phyloP scores from a whole-genome alignment of 495 filamentous ascomycete species.

The Penicillium cinerascens region DNA sequence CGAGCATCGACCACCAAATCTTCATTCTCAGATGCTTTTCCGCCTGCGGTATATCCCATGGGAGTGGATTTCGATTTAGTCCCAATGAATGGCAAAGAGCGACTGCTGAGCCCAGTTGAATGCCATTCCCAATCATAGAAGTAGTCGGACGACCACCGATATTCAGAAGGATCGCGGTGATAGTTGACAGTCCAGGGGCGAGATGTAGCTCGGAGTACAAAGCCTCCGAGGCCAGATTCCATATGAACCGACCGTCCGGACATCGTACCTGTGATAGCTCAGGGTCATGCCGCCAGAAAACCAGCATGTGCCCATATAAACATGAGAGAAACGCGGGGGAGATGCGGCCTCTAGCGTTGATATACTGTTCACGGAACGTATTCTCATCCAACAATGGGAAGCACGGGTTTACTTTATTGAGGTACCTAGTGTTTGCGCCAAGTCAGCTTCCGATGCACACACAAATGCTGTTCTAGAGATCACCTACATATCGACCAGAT shows the following conservation, averaged over 20 bases:
- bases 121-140: constrained; percentile 36
- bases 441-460: neutral
- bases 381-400: constrained; percentile 40
- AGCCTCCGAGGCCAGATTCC: constrained; percentile 33
- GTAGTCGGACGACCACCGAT: constrained; percentile 34
- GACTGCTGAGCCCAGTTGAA: constrained; percentile 31
- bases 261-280: constrained; percentile 12
- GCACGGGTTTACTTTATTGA: constrained; percentile 32
- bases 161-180: constrained; percentile 33
- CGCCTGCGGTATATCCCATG: constrained; percentile 30
- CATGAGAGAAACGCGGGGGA: constrained; percentile 34
- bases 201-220: constrained; percentile 33
- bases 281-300: constrained; percentile 27
- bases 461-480: neutral
- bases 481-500: constrained; percentile 30
- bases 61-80: constrained; percentile 30
- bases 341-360: constrained; percentile 21
- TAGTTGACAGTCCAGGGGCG: constrained; percentile 33
- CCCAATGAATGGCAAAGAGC: constrained; percentile 35
- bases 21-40: constrained; percentile 31
- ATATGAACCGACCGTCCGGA: constrained; percentile 35
- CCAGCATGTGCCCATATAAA: constrained; percentile 32
- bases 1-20: constrained; percentile 39
- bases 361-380: constrained; percentile 21
- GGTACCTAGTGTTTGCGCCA: constrained; percentile 21